Conservation (phyloP, 148 eudicot species). For the Silene uniflora region DNA sequence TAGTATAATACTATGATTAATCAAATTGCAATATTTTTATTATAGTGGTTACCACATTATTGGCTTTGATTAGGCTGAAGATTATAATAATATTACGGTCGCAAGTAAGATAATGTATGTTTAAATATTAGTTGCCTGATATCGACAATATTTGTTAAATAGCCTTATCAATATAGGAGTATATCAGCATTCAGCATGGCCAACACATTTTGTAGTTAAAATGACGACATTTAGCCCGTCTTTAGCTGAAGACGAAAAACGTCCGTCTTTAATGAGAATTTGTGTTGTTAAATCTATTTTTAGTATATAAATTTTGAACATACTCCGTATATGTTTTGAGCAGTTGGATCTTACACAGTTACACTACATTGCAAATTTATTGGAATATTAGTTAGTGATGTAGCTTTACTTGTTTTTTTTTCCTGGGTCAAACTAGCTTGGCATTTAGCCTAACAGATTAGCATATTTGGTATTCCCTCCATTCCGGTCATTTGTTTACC, state of each 20-base stretch:
- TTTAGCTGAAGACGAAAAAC: no score
- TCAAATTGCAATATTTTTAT: background rate
- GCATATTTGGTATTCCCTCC: background rate
- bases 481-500: no score
- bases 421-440: background rate
- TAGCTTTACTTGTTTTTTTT: background rate
- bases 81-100: no score
- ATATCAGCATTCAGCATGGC: no score
- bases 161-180: no score
- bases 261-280: no score
- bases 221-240: no score
- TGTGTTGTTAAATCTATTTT: no score
- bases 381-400: conserved; percentile 3
- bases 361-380: background rate
- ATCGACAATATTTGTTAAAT: no score
- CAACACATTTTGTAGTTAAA: no score
- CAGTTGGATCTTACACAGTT: conserved; percentile 2
- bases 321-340: background rate
- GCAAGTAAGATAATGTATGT: background rate
- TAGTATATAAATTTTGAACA: background rate
- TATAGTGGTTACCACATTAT: background rate
- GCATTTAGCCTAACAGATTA: background rate
- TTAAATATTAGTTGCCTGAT: no score
- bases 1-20: background rate
- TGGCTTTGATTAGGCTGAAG: background rate